Percentiles rank a stretch among this genome's conserved stretches.
phyloP scores from a whole-genome alignment of 805 yeast genomes.

The Cyberlindnera veronae region DNA sequence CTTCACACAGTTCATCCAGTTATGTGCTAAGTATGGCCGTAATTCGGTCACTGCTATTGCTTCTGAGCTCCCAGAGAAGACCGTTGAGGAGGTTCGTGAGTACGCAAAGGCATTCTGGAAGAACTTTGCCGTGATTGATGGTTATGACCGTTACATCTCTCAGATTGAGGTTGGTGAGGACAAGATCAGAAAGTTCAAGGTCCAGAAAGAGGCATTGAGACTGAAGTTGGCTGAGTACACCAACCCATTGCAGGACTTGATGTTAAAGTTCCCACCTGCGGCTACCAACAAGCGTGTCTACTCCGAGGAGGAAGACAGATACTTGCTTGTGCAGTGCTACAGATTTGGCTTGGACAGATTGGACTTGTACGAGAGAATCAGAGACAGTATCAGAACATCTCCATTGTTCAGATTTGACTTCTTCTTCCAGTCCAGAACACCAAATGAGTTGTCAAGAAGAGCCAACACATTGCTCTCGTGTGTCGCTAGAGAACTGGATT shows the following conservation, averaged over 20 bases:
- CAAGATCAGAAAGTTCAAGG: constrained; percentile 54
- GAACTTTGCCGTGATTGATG: constrained; percentile 75
- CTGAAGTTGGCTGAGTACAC: constrained; percentile 66
- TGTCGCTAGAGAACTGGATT: constrained; percentile 56
- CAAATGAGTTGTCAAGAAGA: constrained; percentile 76
- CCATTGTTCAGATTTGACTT: constrained; percentile 85
- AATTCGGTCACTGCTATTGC: constrained; percentile 69
- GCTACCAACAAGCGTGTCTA: constrained; percentile 63
- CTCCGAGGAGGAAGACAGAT: constrained; percentile 89
- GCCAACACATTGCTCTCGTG: constrained; percentile 75
- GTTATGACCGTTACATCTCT: constrained; percentile 75
- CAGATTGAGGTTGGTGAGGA: constrained; percentile 92
- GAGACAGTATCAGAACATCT: constrained; percentile 68
- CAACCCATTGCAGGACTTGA: constrained; percentile 78
- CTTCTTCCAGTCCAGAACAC: constrained; percentile 76
- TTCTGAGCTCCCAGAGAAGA: constrained; percentile 70
- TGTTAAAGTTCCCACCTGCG: constrained; percentile 67
- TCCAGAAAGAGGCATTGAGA: constrained; percentile 77
- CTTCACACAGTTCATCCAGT: constrained; percentile 73
- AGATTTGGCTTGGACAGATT: constrained; percentile 76
- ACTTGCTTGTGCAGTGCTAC: constrained; percentile 73
- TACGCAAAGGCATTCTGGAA: constrained; percentile 84
- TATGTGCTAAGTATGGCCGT: constrained; percentile 78
- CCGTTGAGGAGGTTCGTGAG: constrained; percentile 70
- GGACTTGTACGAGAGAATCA: constrained; percentile 73